Evolutionary conservation across 257 asterid genomes (phyloP).

Genomic region (Misopates orontium): DNA sequence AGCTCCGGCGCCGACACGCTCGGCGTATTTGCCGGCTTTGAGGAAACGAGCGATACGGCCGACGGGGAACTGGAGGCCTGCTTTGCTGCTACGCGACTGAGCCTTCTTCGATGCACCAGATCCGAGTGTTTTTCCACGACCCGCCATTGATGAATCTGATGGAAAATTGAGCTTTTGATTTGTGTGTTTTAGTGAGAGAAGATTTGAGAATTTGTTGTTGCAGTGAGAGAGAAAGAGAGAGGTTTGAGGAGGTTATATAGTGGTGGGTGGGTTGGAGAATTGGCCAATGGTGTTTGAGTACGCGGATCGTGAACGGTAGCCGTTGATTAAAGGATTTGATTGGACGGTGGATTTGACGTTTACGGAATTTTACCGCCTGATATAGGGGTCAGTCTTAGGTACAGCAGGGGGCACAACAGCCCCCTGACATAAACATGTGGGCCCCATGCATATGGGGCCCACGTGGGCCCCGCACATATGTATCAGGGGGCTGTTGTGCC

Average conservation of each 20-base stretch:
- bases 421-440: too few relatives aligned
- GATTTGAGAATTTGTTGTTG: too few relatives aligned
- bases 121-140: slow-evolving; percentile 53
- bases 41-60: slow-evolving; percentile 35
- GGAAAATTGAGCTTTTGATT: neutral
- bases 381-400: too few relatives aligned
- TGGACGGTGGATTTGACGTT: slow-evolving; percentile 10
- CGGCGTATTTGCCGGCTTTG: slow-evolving; percentile 60
- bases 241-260: neutral
- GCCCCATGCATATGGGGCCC: too few relatives aligned
- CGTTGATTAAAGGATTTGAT: slow-evolving; percentile 15
- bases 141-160: slow-evolving; percentile 13
- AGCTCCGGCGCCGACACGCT: slow-evolving; percentile 33
- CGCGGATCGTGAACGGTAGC: slow-evolving; percentile 15
- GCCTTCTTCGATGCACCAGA: slow-evolving; percentile 56
- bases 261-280: neutral
- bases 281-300: neutral
- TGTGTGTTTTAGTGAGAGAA: too few relatives aligned
- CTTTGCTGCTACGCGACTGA: slow-evolving; percentile 50
- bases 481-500: too few relatives aligned
- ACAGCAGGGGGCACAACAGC: too few relatives aligned
- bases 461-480: too few relatives aligned
- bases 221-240: neutral
- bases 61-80: slow-evolving; percentile 58
- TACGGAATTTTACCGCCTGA: too few relatives aligned